A percentile compares a stretch with the other conserved stretches of the same genome.
Conservation (phyloP, 441 rosid genomes). For the Monsonia emarginata region DNA sequence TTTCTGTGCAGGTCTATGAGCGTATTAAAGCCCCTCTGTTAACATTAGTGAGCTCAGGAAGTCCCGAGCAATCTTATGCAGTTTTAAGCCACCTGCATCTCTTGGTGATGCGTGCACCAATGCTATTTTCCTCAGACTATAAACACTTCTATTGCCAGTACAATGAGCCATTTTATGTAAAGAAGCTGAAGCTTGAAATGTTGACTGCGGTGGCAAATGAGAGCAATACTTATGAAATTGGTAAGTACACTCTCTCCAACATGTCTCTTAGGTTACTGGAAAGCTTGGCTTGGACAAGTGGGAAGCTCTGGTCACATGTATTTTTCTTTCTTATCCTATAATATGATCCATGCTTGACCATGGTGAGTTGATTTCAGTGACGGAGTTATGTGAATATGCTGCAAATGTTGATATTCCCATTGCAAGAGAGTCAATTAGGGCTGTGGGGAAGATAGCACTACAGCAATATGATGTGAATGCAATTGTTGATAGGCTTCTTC, state of each 20-base stretch:
- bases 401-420: conserved; percentile 90
- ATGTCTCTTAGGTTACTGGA: conserved; percentile 10
- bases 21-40: conserved; percentile 93
- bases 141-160: conserved; percentile 94
- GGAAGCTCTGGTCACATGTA: neutral
- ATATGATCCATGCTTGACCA: conserved; percentile 17
- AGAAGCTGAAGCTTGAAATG: conserved; percentile 95
- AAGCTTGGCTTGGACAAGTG: conserved; percentile 12
- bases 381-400: conserved; percentile 91
- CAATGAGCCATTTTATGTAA: conserved; percentile 85
- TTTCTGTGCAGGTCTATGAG: conserved; percentile 65
- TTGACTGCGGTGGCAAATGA: conserved; percentile 95
- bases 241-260: conserved; percentile 30
- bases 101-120: conserved; percentile 91
- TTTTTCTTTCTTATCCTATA: conserved; percentile 8
- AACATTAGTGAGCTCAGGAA: conserved; percentile 94
- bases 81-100: conserved; percentile 88
- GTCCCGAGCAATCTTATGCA: conserved; percentile 92
- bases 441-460: conserved; percentile 91
- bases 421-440: conserved; percentile 90
- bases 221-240: conserved; percentile 91
- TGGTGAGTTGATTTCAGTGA: conserved; percentile 45
- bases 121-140: conserved; percentile 72
- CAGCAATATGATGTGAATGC: conserved; percentile 99
- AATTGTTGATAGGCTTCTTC: conserved; percentile 96